Base-by-base conservation (phyloP, 768 basidiomycete genomes). In the Pulveroboletus sp. region DNA sequence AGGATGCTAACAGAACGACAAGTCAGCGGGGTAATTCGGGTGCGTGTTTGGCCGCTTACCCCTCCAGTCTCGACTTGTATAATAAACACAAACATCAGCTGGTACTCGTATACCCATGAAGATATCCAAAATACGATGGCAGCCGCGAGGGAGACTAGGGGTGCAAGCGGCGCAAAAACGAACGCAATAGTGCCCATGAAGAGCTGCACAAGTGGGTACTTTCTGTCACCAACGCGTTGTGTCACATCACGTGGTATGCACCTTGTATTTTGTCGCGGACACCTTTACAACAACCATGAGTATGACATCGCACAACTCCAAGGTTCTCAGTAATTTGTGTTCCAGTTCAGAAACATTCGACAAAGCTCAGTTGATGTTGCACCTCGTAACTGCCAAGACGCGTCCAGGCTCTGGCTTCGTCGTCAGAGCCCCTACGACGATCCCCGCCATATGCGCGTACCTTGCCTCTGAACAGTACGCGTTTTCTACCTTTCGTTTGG, bases 141-240 rank as follows among this genome's bases (percentile, higher is more conserved):
- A 11, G 84, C 91, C 16, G 88, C 90, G 23, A 94, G 75, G 10
- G 78, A 79, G 14, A 99, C 94, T 25, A 98, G 70, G 1, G 97
- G 97, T 0, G 95, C 94, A 6, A 99, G 72, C 13, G 95, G 95
- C 0, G 95, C 93, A 61, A 98, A 98, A 14, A 97, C 85, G 41
- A 99, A 69, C 0, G 85, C 94, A 40, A 99, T 91, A n/a, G 90
- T 79, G n/a, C 74, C 87, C 85, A 93, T 90, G 70, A 94, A 92
- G 34, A 92, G 70, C 84, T 87, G 56, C 25, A 19, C 39, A 17
- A 24, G 11, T 45, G n/a, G n/a, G n/a, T n/a, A n/a, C n/a, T n/a
- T n/a, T n/a, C n/a, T n/a, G n/a, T n/a, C n/a, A n/a, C n/a, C n/a
- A n/a, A n/a, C 46, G 24, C 35, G 33, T 19, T 2, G 3, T 24